These are phyloP conservation scores for Gypsophila paniculata DNA, from an alignment of 179 eudicot genomes.

Conservation along the genomic window DNA sequence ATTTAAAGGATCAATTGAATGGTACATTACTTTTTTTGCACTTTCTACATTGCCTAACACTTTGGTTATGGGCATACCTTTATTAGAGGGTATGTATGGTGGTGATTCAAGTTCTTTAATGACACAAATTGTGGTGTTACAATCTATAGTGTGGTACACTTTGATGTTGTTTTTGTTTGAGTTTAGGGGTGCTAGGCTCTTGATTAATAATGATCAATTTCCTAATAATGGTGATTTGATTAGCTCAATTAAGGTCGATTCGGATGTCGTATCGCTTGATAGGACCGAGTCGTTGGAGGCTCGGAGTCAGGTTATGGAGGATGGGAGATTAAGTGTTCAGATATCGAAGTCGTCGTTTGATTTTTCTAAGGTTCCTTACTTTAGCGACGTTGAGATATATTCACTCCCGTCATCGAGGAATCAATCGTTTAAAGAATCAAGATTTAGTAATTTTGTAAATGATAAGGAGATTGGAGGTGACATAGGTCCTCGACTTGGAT, in stretches of 20 bases:
- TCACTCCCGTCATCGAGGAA: too few species aligned
- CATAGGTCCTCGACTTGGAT: constrained; percentile 6
- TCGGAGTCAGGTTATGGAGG: constrained; percentile 56
- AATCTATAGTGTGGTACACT: constrained; percentile 88
- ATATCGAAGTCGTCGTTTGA: constrained; percentile 56
- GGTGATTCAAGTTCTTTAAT: constrained; percentile 58
- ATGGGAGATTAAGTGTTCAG: constrained; percentile 71
- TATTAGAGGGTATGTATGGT: constrained; percentile 82
- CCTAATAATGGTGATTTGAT: constrained; percentile 65
- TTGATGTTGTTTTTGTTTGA: constrained; percentile 77
- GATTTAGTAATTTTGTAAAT: too few species aligned
- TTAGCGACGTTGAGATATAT: too few species aligned
- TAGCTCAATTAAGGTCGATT: constrained; percentile 69
- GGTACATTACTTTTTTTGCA: constrained; percentile 74
- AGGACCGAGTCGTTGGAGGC: constrained; percentile 58
- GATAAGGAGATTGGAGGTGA: constrained; percentile 16
- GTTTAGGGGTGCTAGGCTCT: constrained; percentile 58
- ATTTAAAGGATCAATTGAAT: constrained; percentile 60
- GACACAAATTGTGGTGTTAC: constrained; percentile 84
- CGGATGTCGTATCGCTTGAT: constrained; percentile 73
- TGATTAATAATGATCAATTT: constrained; percentile 66
- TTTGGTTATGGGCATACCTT: constrained; percentile 84
- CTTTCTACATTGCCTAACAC: constrained; percentile 79
- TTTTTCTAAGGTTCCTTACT: constrained; percentile 42
- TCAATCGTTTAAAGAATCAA: too few species aligned